Base-by-base conservation (phyloP, 1,284 basidiomycete genomes). In the Sanguinoderma infundibulare region DNA sequence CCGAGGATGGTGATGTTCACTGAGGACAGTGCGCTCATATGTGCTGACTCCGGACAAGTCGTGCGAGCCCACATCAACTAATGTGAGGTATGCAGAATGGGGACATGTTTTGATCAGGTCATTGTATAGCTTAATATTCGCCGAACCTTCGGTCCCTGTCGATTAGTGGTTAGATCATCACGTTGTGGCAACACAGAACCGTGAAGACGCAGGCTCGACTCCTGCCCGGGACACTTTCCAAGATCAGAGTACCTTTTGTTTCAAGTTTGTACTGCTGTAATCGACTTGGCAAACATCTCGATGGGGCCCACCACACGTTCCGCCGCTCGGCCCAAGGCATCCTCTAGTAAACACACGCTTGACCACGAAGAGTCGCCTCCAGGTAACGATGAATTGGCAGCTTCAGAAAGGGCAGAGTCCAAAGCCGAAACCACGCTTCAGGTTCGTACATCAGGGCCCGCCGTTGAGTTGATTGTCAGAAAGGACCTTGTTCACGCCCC, bases 1-100 rank as follows among this genome's bases (percentile, higher is more conserved):
- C 91, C 90, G 26, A 93, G 80, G 71, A 93, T 92, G 5, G 88
- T 91, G 53, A 92, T 72, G 59, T 82, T 83, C 5, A 89, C 70
- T 5, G 78, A 70, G 26, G 80, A 75, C 26, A 83, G 47, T 1
- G 53, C 54, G 44, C 51, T 60, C 62, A 67, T 67, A n/a, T n/a
- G n/a, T n/a, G n/a, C n/a, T n/a, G n/a, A n/a, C n/a, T n/a, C n/a
- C n/a, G n/a, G n/a, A n/a, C n/a, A n/a, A n/a, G n/a, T n/a, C n/a
- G n/a, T n/a, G n/a, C n/a, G n/a, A n/a, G n/a, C n/a, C n/a, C n/a
- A n/a, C n/a, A n/a, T n/a, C n/a, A n/a, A n/a, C n/a, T n/a, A n/a
- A n/a, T n/a, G n/a, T n/a, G n/a, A n/a, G n/a, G n/a, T n/a, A n/a
- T n/a, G n/a, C n/a, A n/a, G n/a, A n/a, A n/a, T n/a, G n/a, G n/a